Base-by-base conservation (phyloP, 495 filamentous ascomycete species). In the Recurvomyces mirabilis region DNA sequence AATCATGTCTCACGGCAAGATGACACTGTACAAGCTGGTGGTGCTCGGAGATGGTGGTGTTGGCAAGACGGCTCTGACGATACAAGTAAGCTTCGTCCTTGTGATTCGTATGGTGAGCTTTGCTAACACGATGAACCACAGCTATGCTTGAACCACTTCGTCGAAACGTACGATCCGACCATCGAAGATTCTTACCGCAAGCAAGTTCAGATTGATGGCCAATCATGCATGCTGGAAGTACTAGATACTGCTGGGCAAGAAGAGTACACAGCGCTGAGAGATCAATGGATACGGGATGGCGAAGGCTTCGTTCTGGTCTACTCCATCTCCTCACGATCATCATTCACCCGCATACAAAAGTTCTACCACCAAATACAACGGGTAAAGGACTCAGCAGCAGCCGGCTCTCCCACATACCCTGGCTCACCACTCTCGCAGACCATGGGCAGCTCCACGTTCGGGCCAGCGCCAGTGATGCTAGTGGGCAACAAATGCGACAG, bases 221-320 rank as follows among this genome's bases (percentile, higher is more conserved):
- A 93, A 59, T 83, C 91, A 17, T 95, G 91, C 69, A 96, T 98
- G 91, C 75, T 96, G 55, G 91, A 98, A 67, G 89, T 96, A 28
- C 74, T 98, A 47, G 91, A 98, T 68, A 98, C 93, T 23, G 91
- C 91, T 24, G 91, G 91, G n/a, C 93, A 98, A 65, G 91, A 98
- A 67, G 91, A 98, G 66, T 98, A 98, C 64, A 96, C 88, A 41
- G 91, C 93, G 28, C 70, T 96, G 57, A 74, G 91, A 54, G 91
- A 98, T 61, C 91, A 96, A 67, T 96, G 91, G 91, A 96, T 96
- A 56, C 75, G 93, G 29, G 89, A 96, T 59, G 91, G 91, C 24
- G 93, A 98, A 62, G 91, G 93, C 1, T 96, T 98, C 60, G 82
- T 98, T 5, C 72, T 98, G 40, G 93, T 98, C 33, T 96, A 98